phyloP scores from a whole-genome alignment of 305 asterid genomes.

The Plantago rigida region DNA sequence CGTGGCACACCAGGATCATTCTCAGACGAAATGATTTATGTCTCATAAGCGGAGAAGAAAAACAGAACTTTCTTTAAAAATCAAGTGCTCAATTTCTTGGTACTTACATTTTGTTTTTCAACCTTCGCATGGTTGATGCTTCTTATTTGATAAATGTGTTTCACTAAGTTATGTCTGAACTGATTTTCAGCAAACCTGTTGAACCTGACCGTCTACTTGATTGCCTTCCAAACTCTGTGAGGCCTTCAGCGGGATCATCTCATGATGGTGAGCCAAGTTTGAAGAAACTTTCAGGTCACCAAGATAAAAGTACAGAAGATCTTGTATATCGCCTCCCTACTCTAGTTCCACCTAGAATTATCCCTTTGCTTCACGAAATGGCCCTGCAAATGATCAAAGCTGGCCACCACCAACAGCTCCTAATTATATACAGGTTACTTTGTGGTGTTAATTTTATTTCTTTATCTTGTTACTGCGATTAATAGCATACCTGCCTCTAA shows the following conservation, averaged over 20 bases:
- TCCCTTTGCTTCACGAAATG: constrained; percentile 64
- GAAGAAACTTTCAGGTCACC: constrained; percentile 49
- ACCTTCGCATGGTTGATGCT: constrained; percentile 16
- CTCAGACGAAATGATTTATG: no score
- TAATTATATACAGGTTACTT: constrained; percentile 53
- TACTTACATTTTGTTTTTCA: constrained; percentile 5
- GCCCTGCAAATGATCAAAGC: constrained; percentile 69
- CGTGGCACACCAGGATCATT: no score
- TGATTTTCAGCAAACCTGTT: constrained; percentile 69
- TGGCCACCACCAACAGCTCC: constrained; percentile 62
- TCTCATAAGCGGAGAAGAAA: neutral
- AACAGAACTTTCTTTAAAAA: neutral
- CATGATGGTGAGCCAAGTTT: constrained; percentile 39
- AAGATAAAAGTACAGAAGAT: constrained; percentile 43
- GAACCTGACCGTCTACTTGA: constrained; percentile 89
- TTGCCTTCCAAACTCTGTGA: constrained; percentile 71
- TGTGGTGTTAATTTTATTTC: constrained; percentile 1
- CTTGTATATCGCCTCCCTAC: constrained; percentile 62
- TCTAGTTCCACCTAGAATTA: constrained; percentile 65
- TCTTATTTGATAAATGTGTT: neutral
- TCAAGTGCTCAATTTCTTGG: neutral
- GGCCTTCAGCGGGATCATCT: constrained; percentile 60
- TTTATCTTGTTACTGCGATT: constrained; percentile 12
- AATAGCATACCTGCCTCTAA: neutral
- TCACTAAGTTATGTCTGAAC: constrained; percentile 18